A percentile compares a stretch with the other conserved stretches of the same genome.
phyloP scores from a whole-genome alignment of 768 basidiomycete species.

The Lentinula boryana region DNA sequence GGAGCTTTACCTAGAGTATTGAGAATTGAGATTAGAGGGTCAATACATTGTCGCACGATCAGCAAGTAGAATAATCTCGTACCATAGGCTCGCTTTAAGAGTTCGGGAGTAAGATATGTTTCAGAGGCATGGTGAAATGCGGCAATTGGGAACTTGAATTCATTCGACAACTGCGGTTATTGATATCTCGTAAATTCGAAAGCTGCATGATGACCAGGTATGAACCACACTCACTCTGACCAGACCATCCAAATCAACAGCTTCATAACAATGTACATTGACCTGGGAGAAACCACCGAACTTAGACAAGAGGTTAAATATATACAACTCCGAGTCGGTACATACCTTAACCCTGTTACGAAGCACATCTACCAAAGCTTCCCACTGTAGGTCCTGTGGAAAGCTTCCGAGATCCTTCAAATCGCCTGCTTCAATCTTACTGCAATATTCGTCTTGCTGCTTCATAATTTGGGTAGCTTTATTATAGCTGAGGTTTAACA shows the following conservation, averaged over 20 bases:
- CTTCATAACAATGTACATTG: conserved; percentile 50
- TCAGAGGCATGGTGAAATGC: conserved; percentile 62
- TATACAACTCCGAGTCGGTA: not conserved
- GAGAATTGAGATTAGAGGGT: not conserved
- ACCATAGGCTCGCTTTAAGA: conserved; percentile 49
- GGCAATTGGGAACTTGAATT: conserved; percentile 29
- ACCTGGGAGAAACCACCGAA: conserved; percentile 25
- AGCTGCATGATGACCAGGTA: not conserved
- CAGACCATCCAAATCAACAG: conserved; percentile 66
- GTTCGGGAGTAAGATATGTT: conserved; percentile 54
- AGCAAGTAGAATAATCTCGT: not conserved
- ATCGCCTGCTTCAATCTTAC: conserved; percentile 23
- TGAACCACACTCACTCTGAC: conserved; percentile 46
- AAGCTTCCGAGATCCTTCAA: conserved; percentile 29
- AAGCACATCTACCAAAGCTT: conserved; percentile 71
- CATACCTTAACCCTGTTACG: conserved; percentile 70
- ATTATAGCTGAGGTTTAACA: conserved; percentile 40
- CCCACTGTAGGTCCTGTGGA: conserved; percentile 73
- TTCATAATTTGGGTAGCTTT: conserved; percentile 62
- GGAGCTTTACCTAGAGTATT: conserved; percentile 38
- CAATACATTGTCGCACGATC: too few species aligned
- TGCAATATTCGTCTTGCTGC: conserved; percentile 64
- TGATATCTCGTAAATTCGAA: not conserved
- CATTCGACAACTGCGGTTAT: conserved; percentile 26
- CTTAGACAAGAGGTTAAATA: not conserved